Evolutionary conservation across 768 basidiomycete genomes (phyloP).

Genomic region (Mycena galopus): DNA sequence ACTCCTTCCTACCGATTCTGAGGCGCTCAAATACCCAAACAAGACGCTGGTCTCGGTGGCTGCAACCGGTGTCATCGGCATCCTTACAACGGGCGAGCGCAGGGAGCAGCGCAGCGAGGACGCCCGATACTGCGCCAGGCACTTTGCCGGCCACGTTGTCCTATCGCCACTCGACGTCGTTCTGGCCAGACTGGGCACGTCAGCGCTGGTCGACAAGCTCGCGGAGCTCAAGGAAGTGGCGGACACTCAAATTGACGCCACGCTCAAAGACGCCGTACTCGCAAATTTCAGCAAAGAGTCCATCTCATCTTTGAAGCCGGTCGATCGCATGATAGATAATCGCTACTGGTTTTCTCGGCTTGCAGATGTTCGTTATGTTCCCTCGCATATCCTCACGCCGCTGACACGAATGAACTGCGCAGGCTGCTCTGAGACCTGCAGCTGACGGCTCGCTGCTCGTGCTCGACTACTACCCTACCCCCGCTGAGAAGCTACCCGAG

Average conservation of each 20-base stretch:
- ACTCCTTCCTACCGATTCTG: conserved; percentile 22
- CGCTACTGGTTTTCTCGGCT: conserved; percentile 23
- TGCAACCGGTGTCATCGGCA: conserved; percentile 3
- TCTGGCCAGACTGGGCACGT: conserved; percentile 14
- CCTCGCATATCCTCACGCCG: conserved; percentile 6
- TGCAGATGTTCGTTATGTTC: conserved; percentile 21
- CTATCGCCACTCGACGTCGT: conserved; percentile 1
- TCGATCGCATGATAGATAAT: conserved; percentile 6
- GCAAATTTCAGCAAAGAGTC: conserved; percentile 4
- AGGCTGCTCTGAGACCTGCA: conserved; percentile 14
- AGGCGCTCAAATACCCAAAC: conserved; percentile 9
- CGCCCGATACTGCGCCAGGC: conserved; percentile 13
- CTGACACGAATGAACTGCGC: conserved; percentile 21
- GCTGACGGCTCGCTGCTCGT: conserved; percentile 6
- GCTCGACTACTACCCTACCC: conserved; percentile 18
- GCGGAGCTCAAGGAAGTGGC: conserved; percentile 15
- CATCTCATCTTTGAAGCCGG: conserved; percentile 5
- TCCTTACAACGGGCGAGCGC: conserved; percentile 6
- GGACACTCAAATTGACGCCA: background rate
- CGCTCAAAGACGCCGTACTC: conserved; percentile 9
- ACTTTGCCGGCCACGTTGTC: background rate
- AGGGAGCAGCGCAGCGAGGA: conserved; percentile 13
- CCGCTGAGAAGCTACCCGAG: conserved; percentile 18
- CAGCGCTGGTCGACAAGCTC: conserved; percentile 16
- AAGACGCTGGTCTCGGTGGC: conserved; percentile 12